A percentile compares a stretch with the other conserved stretches of the same genome.
phyloP scores from a whole-genome alignment of 768 basidiomycete species.

The Amanita jacksonii region DNA sequence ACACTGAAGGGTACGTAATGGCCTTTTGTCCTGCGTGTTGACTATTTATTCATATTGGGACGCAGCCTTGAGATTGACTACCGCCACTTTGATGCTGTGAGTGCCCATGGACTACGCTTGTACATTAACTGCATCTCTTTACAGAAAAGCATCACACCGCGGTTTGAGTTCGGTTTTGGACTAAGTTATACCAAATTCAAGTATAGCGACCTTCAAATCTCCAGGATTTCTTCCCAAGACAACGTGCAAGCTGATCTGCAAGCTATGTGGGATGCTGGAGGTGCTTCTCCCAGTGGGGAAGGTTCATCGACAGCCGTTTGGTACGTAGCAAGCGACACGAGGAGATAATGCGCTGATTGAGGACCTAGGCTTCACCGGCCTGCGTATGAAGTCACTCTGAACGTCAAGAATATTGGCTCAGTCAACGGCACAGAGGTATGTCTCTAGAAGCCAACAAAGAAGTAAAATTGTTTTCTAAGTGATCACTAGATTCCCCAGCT shows the following conservation, averaged over 20 bases:
- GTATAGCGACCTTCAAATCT: constrained; percentile 51
- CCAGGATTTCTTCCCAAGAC: constrained; percentile 28
- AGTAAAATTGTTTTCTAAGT: neutral
- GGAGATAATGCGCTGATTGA: neutral
- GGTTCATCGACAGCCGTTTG: constrained; percentile 59
- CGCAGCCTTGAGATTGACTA: constrained; percentile 61
- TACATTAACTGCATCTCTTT: constrained; percentile 1
- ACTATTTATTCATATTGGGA: too few species aligned
- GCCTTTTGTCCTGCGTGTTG: neutral
- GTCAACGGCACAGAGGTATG: constrained; percentile 56
- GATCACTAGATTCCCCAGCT: constrained; percentile 72
- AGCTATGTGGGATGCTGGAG: constrained; percentile 57
- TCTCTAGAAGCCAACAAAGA: too few species aligned
- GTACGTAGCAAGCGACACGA: constrained; percentile 20
- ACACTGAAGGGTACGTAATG: constrained; percentile 45
- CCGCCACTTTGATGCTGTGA: constrained; percentile 57
- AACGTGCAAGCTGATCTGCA: too few species aligned
- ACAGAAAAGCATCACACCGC: constrained; percentile 62
- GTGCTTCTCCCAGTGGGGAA: constrained; percentile 41
- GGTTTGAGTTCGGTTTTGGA: constrained; percentile 87
- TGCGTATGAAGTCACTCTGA: constrained; percentile 51
- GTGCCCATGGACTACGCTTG: constrained; percentile 17
- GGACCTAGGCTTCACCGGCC: constrained; percentile 52
- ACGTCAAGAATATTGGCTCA: constrained; percentile 54
- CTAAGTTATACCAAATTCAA: constrained; percentile 78